Evolutionary conservation across 176 grass and related monocot genomes (phyloP).

Genomic region (Aegilops tauschii): DNA sequence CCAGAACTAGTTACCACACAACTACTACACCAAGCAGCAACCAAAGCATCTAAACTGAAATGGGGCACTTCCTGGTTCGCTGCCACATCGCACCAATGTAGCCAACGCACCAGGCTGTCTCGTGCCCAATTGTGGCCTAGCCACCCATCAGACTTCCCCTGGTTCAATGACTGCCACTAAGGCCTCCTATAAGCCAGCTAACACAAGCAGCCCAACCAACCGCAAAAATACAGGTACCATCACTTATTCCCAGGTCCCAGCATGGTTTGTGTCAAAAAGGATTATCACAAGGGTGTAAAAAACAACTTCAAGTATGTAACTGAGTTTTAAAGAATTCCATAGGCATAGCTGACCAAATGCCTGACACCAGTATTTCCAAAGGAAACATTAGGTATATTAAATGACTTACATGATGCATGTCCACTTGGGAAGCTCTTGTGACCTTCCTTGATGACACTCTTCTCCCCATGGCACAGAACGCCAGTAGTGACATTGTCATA

Average conservation of each 20-base stretch:
- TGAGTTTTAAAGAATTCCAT: not conserved
- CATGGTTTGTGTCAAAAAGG: not conserved
- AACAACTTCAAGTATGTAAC: not conserved
- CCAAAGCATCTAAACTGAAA: not conserved
- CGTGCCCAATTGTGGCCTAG: not conserved
- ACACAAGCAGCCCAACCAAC: not conserved
- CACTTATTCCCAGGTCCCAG: not conserved
- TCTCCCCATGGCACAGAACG: conserved; percentile 81
- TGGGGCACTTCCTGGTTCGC: not conserved
- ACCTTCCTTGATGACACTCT: conserved; percentile 82
- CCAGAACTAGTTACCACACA: not conserved
- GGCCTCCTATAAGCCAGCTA: not conserved
- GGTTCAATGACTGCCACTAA: not conserved
- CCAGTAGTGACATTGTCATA: conserved; percentile 75
- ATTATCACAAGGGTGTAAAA: not conserved
- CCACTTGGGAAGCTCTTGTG: conserved; percentile 98
- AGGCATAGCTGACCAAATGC: not conserved
- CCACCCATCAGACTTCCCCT: not conserved
- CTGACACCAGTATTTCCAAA: conserved; percentile 6
- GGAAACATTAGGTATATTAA: not conserved
- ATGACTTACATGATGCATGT: conserved; percentile 73
- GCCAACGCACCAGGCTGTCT: not conserved
- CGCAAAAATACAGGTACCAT: not conserved
- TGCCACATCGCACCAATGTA: not conserved
- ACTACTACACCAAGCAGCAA: not conserved